Base-by-base conservation (phyloP, 2,329 filamentous ascomycete species). In the Pezicula radicicola region DNA sequence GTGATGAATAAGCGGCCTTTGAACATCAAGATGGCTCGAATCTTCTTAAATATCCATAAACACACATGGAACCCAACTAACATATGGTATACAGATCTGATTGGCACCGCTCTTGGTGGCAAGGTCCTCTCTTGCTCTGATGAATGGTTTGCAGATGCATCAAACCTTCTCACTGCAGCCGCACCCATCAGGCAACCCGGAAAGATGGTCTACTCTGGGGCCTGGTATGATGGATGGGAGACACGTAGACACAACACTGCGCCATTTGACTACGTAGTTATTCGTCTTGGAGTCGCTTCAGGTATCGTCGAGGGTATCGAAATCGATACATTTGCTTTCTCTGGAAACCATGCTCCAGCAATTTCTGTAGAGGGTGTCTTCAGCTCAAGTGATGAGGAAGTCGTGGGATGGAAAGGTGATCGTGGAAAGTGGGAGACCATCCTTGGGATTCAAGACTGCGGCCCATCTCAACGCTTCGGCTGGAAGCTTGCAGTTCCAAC, bases 281-380 rank as follows among this genome's bases (percentile, higher is more conserved):
- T 87, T 55, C 79, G 83, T 50, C 75, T 88, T 6, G 84, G 84
- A 45, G 84, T 88, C 36, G 80, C 87, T 9, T 89, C 85, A 2
- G 89, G 88, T 44, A 85, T 77, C 15, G 80, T 93, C 27, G 78
- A 81, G 54, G 89, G 89, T 15, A 75, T 92, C 45, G 89, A 93
- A 71, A 78, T 93, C 57, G 88, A 93, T 71, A 93, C 89, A 3
- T 83, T 87, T 46, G 89, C 85, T 74, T 94, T 93, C 77, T 84
- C 80, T 54, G 89, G 89, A 54, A 93, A 93, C 72, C 86, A 93
- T 65, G 89, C 89, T 6, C 89, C 89, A 1, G 86, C 85, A 58
- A 83, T 92, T 63, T 89, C 85, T 0, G 86, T 94, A 16, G 85
- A 93, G 67, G 89, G 87, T 43, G 84, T 83, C 67, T 91, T 90